A percentile compares a stretch with the other conserved stretches of the same genome.
Evolutionary conservation across 2,329 filamentous ascomycete genomes (phyloP).

Genomic region (Aschersonia sp.): DNA sequence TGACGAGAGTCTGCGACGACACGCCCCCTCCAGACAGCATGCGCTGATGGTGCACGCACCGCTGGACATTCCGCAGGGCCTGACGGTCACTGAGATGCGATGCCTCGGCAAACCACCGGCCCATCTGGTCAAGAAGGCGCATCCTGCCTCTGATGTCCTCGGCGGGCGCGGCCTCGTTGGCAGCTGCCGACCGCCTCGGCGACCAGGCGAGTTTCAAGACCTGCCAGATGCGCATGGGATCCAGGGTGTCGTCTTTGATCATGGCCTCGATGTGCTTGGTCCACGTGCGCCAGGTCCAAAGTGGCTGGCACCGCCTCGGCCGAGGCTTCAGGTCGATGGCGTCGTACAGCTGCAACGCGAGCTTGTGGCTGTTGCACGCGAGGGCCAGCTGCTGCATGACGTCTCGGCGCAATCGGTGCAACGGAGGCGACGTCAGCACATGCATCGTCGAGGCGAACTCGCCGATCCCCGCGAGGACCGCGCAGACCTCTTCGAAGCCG

Average conservation of each 20-base stretch:
- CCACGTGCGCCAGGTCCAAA: slow-evolving; percentile 20
- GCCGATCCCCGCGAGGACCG: slow-evolving; percentile 5
- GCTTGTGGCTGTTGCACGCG: slow-evolving; percentile 10
- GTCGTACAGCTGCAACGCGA: slow-evolving; percentile 12
- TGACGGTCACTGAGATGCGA: slow-evolving; percentile 14
- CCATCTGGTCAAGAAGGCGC: slow-evolving; percentile 16
- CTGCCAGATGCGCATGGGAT: slow-evolving; percentile 12
- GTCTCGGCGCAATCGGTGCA: slow-evolving; percentile 3
- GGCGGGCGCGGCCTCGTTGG: not conserved
- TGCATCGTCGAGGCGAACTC: slow-evolving; percentile 5
- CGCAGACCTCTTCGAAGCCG: slow-evolving; percentile 6
- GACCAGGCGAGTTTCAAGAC: slow-evolving; percentile 9
- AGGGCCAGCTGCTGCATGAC: slow-evolving; percentile 6
- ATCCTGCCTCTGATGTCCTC: slow-evolving; percentile 9
- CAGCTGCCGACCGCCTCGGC: not conserved
- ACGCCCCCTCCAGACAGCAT: slow-evolving; percentile 7
- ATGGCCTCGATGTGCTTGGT: slow-evolving; percentile 15
- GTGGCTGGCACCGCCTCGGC: slow-evolving; percentile 1
- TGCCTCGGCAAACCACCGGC: slow-evolving; percentile 14
- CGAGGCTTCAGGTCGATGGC: slow-evolving; percentile 2
- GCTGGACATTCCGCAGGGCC: slow-evolving; percentile 14
- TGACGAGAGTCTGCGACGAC: slow-evolving; percentile 12
- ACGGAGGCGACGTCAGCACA: slow-evolving; percentile 3
- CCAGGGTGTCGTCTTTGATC: slow-evolving; percentile 15
- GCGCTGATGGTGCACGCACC: slow-evolving; percentile 12